A percentile compares a stretch with the other conserved stretches of the same genome.
Evolutionary conservation across 805 yeast species (phyloP).

Genomic region (Spathaspora passalidarum): DNA sequence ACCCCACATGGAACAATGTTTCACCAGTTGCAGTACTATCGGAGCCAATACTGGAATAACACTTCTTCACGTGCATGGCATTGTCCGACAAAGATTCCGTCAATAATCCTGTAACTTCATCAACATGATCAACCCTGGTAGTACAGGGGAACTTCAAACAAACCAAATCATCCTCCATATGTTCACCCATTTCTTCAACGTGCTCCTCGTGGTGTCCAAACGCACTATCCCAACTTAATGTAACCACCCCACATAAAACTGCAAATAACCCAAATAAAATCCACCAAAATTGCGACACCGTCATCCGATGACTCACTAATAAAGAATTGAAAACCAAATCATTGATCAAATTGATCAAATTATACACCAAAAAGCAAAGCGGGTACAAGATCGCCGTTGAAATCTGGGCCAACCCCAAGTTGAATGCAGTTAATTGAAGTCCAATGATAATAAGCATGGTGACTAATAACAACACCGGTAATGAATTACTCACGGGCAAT

Average conservation of each 20-base stretch:
- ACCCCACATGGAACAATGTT: not conserved
- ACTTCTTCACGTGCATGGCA: slow-evolving; percentile 3
- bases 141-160: slow-evolving; percentile 16
- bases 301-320: slow-evolving; percentile 39
- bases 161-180: slow-evolving; percentile 9
- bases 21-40: not conserved
- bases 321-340: slow-evolving; percentile 59
- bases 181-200: not conserved
- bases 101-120: slow-evolving; percentile 8
- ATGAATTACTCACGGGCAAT: slow-evolving; percentile 19
- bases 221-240: slow-evolving; percentile 55
- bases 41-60: slow-evolving; percentile 7
- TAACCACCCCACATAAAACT: slow-evolving; percentile 65
- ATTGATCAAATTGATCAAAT: slow-evolving; percentile 53
- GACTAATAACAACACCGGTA: slow-evolving; percentile 43
- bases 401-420: slow-evolving; percentile 65
- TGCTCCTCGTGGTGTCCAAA: slow-evolving; percentile 13
- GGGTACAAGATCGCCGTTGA: slow-evolving; percentile 83
- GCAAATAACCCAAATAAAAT: slow-evolving; percentile 46
- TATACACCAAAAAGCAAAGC: slow-evolving; percentile 79
- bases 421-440: slow-evolving; percentile 68
- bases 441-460: slow-evolving; percentile 63
- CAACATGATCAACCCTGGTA: not conserved
- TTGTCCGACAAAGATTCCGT: not conserved
- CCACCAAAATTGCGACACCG: slow-evolving; percentile 48